A percentile compares a stretch with the other conserved stretches of the same genome.
These are phyloP conservation scores for Papiliotrema flavescens DNA, from an alignment of 1,284 basidiomycete species.

Conservation along the genomic window DNA sequence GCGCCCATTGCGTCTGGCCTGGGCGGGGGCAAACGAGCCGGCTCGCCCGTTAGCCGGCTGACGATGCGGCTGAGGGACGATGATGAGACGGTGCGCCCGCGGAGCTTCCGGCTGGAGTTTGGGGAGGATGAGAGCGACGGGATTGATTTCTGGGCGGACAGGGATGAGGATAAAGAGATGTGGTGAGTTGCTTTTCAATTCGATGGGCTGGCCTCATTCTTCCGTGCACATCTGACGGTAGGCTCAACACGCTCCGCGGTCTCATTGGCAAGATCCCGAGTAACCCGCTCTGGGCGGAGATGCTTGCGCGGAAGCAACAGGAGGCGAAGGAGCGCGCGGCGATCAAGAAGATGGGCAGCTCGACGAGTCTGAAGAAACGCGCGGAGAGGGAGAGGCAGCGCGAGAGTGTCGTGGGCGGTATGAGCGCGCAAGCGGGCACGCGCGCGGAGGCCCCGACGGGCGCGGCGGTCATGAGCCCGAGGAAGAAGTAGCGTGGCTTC, in stretches of 20 bases:
- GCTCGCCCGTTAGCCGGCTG: slow-evolving; percentile 19
- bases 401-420: too few relatives aligned
- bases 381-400: background rate
- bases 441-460: background rate
- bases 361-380: background rate
- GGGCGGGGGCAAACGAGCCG: slow-evolving; percentile 26
- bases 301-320: slow-evolving; percentile 50
- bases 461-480: too few relatives aligned
- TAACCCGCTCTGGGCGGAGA: slow-evolving; percentile 84
- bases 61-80: slow-evolving; percentile 56
- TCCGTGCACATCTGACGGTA: slow-evolving; percentile 35
- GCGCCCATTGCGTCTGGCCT: background rate
- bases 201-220: background rate
- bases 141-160: slow-evolving; percentile 88
- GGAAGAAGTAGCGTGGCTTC: too few relatives aligned
- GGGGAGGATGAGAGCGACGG: slow-evolving; percentile 61
- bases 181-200: slow-evolving; percentile 60
- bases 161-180: slow-evolving; percentile 75
- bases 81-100: slow-evolving; percentile 64
- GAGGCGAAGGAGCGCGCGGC: background rate
- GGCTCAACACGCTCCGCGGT: slow-evolving; percentile 75
- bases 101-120: slow-evolving; percentile 84
- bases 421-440: background rate
- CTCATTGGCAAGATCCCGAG: slow-evolving; percentile 81
- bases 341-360: background rate